Conservation (phyloP, 2,329 filamentous ascomycete genomes). For the Botrytis pseudocinerea region DNA sequence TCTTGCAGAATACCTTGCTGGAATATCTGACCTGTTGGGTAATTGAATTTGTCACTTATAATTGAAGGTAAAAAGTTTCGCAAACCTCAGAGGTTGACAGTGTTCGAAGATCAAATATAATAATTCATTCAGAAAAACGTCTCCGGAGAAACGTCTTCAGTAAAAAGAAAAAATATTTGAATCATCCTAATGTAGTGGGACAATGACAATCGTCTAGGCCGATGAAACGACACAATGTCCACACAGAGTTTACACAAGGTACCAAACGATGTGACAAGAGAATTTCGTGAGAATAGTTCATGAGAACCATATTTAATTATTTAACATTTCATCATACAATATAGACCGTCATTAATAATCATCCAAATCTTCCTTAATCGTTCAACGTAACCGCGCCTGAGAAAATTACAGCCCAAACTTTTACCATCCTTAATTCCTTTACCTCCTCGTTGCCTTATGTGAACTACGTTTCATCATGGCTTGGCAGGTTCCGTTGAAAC, state of each 20-base stretch:
- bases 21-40: too few species aligned
- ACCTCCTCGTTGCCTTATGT: background rate
- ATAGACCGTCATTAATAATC: background rate
- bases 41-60: too few species aligned
- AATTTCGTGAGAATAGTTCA: background rate
- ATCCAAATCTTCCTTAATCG: background rate
- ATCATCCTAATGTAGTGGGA: background rate
- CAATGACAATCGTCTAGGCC: background rate
- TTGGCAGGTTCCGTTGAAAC: background rate
- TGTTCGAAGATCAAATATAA: too few species aligned
- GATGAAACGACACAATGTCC: background rate
- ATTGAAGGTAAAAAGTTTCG: too few species aligned
- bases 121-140: too few species aligned
- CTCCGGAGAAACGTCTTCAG: background rate
- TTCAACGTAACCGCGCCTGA: background rate
- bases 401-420: background rate
- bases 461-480: background rate
- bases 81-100: too few species aligned
- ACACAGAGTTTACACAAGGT: background rate
- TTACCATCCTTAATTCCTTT: background rate
- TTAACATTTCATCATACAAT: background rate
- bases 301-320: background rate
- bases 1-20: too few species aligned
- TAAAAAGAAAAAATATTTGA: background rate
- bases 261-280: background rate